Conservation (phyloP, 495 filamentous ascomycete genomes). For the Aspergillus olivimuriae region DNA sequence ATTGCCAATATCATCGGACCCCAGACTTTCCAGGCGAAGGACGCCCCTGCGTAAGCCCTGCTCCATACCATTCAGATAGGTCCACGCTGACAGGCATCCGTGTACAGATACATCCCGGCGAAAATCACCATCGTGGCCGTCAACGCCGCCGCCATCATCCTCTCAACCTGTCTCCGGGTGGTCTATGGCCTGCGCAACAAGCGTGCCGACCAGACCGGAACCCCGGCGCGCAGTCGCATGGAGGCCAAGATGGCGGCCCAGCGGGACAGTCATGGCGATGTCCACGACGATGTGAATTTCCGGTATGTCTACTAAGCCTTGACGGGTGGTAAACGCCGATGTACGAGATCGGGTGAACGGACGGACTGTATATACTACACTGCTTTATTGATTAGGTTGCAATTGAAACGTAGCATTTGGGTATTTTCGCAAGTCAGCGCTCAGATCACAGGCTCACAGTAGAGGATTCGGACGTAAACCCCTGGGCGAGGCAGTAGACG, state of each 20-base stretch:
- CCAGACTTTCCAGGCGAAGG: slow-evolving; percentile 47
- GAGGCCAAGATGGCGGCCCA: slow-evolving; percentile 7
- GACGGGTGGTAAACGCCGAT: no score
- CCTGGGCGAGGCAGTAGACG: no score
- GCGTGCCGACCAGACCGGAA: slow-evolving; percentile 13
- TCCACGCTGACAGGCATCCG: neutral
- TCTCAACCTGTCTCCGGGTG: slow-evolving; percentile 30
- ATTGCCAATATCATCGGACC: slow-evolving; percentile 55
- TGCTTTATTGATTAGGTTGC: neutral
- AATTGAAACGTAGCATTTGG: no score
- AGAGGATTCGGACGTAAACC: no score
- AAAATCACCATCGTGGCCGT: slow-evolving; percentile 53
- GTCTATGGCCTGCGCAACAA: slow-evolving; percentile 31
- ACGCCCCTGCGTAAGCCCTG: slow-evolving; percentile 35
- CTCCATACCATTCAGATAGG: no score
- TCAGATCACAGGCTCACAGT: no score
- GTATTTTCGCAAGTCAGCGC: no score
- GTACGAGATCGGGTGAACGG: no score
- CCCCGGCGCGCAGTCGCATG: slow-evolving; percentile 14
- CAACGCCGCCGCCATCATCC: slow-evolving; percentile 33
- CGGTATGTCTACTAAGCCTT: slow-evolving; percentile 22
- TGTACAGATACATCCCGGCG: slow-evolving; percentile 41
- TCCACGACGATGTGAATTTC: slow-evolving; percentile 14
- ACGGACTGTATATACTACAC: neutral
- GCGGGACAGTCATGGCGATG: slow-evolving; percentile 6